These are phyloP conservation scores for Astrephomene gubernaculifera DNA, from an alignment of 139 green algal genomes.

Conservation along the genomic window DNA sequence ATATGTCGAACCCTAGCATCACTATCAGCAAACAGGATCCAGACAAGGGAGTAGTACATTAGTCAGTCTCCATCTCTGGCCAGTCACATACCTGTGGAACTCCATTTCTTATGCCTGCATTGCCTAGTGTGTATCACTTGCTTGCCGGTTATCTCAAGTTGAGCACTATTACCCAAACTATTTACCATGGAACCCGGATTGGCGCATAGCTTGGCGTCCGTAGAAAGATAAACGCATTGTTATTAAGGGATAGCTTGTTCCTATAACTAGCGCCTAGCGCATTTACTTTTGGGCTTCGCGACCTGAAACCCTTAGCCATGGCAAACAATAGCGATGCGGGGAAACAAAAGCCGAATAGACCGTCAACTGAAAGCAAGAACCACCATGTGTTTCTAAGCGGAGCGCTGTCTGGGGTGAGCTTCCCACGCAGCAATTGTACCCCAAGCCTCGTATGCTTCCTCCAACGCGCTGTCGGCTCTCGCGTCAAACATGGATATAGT, in stretches of 20 bases:
- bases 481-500: not conserved
- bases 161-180: no score
- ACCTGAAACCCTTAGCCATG: not conserved
- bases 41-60: no score
- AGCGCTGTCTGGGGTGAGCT: conserved; percentile 40
- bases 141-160: no score
- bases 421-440: not conserved
- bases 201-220: no score
- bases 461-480: not conserved
- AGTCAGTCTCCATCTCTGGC: no score
- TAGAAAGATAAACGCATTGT: not conserved
- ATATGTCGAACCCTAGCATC: no score
- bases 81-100: no score
- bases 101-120: no score
- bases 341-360: not conserved
- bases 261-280: not conserved
- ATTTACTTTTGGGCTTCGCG: not conserved
- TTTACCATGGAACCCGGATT: no score
- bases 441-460: not conserved
- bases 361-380: not conserved
- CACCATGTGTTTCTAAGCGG: conserved; percentile 53
- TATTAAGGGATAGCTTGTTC: not conserved
- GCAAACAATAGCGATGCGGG: not conserved
- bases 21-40: no score
- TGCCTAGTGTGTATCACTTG: no score